Percentiles rank a stretch among this genome's conserved stretches.
Evolutionary conservation across 345 rosid species (phyloP).

Genomic region (Durio zibethinus): DNA sequence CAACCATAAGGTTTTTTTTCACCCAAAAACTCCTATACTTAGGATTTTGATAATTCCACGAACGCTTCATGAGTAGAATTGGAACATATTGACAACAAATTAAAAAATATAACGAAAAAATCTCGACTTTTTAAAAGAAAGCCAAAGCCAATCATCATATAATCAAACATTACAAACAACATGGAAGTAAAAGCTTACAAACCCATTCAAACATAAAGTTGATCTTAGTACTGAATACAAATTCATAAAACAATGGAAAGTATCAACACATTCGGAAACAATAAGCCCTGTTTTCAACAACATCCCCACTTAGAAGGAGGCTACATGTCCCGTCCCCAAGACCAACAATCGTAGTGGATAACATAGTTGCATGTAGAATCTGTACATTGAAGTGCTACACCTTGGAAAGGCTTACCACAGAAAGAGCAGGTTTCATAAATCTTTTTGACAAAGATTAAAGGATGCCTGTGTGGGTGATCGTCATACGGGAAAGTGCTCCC

Average conservation of each 20-base stretch:
- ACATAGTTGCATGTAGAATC: not conserved
- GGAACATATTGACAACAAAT: too few relatives aligned
- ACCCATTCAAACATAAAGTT: not conserved
- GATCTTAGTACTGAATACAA: not conserved
- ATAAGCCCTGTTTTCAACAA: not conserved
- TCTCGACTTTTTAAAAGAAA: too few relatives aligned
- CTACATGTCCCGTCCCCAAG: not conserved
- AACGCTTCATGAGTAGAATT: too few relatives aligned
- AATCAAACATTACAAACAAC: not conserved
- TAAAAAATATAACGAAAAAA: too few relatives aligned
- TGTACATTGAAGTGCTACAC: not conserved
- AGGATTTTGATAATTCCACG: too few relatives aligned
- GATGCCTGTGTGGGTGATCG: not conserved
- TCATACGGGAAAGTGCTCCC: not conserved
- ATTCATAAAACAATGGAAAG: not conserved
- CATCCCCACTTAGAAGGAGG: not conserved
- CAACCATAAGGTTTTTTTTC: too few relatives aligned
- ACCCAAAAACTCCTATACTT: too few relatives aligned
- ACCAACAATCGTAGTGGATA: not conserved
- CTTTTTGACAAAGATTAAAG: not conserved
- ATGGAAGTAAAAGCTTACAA: not conserved
- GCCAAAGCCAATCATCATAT: not conserved
- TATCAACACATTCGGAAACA: not conserved
- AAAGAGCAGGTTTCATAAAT: not conserved
- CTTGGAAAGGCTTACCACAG: not conserved